Base-by-base conservation (phyloP, 1,139 yeast genomes). In the Suhomyces maxii region DNA sequence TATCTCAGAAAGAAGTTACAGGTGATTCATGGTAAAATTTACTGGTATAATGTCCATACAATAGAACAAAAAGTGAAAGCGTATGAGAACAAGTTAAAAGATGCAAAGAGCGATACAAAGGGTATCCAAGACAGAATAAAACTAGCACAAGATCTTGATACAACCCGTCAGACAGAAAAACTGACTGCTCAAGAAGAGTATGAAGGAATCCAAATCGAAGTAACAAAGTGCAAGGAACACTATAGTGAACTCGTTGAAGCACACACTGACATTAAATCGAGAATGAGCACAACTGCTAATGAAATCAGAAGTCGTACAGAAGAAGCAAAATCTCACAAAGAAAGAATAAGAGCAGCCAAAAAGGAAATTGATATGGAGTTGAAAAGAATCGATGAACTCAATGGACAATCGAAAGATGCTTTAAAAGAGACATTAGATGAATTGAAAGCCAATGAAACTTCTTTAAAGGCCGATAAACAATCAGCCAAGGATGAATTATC, bases 21-120 rank as follows among this genome's bases (percentile, higher is more conserved):
- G 33, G 53, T 69, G 14, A 58, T 80, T 12, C 78, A 80, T 49
- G 93, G 88, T 6, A 85, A 84, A 55, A 74, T 81, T n/a, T 68
- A 77, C 48, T 85, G 91, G 90, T 71, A 74, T 41, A 80, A 82
- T 59, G 81, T 77, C 23, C 59, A 61, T 3, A 65, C 65, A 11
- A 61, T 73, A 32, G 74, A 77, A 46, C 58, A 61, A 4, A 65
- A 65, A 47, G 58, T 70, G 4, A 42, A 48, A 6, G 53, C 55
- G 35, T 65, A 58, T 34, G 51, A 54, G 25, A 41, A 40, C 37
- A 53, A 36, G 34, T 40, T 45, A 33, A 53, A 49, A 2, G 43
- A 49, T 34, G 56, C 56, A 25, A 49, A 44, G 14, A 37, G 45
- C 1, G 59, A 64, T 34, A 55, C 67, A 12, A 46, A 51, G 6